phyloP scores from a whole-genome alignment of 139 green algal species.

The Coelastrella sp. region DNA sequence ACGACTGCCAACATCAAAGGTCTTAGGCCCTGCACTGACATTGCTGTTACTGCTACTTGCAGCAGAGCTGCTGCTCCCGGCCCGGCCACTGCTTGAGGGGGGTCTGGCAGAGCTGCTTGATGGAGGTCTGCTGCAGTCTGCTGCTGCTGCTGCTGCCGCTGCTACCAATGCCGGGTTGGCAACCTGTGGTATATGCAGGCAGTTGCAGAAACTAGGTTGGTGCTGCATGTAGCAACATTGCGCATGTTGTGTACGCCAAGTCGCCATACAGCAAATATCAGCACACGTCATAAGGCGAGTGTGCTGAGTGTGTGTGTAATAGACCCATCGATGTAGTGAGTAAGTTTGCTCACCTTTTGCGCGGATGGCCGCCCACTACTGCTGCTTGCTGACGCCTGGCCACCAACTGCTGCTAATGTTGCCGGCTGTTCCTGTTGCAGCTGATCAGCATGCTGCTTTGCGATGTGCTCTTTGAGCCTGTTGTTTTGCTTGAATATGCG shows the following conservation, averaged over 20 bases:
- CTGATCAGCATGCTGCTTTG: constrained; percentile 74
- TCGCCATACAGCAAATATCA: too few relatives aligned
- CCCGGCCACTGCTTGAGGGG: not conserved
- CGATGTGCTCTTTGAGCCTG: constrained; percentile 82
- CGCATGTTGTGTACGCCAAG: too few relatives aligned
- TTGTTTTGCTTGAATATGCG: constrained; percentile 80
- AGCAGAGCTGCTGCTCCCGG: not conserved
- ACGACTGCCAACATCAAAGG: constrained; percentile 80
- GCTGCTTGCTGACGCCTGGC: not conserved
- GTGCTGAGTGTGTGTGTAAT: too few relatives aligned
- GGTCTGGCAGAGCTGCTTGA: not conserved
- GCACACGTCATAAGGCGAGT: too few relatives aligned
- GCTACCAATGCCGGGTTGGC: too few relatives aligned
- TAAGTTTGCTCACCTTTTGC: not conserved
- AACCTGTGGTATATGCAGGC: too few relatives aligned
- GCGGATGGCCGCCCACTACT: not conserved
- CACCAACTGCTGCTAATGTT: not conserved
- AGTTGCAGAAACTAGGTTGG: too few relatives aligned
- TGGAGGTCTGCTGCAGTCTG: too few relatives aligned
- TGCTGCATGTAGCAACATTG: too few relatives aligned
- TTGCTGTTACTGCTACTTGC: not conserved
- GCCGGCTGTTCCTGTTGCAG: constrained; percentile 1
- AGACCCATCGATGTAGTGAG: too few relatives aligned
- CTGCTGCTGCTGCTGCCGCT: too few relatives aligned
- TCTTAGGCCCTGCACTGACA: constrained; percentile 19